These are phyloP conservation scores for Mycena albidolilacea DNA, from an alignment of 768 basidiomycete species.

Conservation along the genomic window DNA sequence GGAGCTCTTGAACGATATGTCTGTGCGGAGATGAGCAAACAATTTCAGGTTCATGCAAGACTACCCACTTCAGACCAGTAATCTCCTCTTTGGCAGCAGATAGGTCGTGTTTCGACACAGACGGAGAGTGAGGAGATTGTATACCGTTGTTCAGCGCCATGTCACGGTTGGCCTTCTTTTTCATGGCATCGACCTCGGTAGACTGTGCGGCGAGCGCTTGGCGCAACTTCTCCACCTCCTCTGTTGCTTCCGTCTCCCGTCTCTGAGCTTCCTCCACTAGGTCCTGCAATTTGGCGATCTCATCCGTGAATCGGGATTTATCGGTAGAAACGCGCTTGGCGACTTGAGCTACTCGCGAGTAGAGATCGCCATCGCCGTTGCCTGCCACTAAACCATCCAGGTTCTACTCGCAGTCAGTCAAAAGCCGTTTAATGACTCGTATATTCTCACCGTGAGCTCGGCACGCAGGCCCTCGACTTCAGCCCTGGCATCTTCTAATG, in stretches of 20 bases:
- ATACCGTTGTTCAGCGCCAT: slow-evolving; percentile 60
- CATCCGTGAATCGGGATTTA: slow-evolving; percentile 65
- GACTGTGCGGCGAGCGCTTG: slow-evolving; percentile 53
- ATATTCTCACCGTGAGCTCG: slow-evolving; percentile 77
- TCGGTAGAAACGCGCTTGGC: slow-evolving; percentile 66
- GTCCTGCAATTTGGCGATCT: slow-evolving; percentile 69
- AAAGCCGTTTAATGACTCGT: slow-evolving; percentile 2
- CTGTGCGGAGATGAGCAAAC: slow-evolving; percentile 52
- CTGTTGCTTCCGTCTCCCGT: slow-evolving; percentile 41
- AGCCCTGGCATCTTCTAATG: slow-evolving; percentile 90
- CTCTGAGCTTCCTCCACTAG: slow-evolving; percentile 58
- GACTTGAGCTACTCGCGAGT: slow-evolving; percentile 63
- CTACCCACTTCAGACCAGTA: slow-evolving; percentile 82
- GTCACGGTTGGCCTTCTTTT: slow-evolving; percentile 76
- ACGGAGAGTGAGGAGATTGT: slow-evolving; percentile 49
- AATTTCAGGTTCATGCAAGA: not conserved
- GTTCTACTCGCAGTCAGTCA: slow-evolving; percentile 60
- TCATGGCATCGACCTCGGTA: slow-evolving; percentile 68
- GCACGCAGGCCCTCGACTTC: slow-evolving; percentile 87
- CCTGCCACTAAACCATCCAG: slow-evolving; percentile 71
- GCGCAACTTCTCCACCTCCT: slow-evolving; percentile 45
- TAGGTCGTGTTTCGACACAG: slow-evolving; percentile 67
- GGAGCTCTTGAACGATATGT: slow-evolving; percentile 90
- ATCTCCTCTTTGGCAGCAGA: slow-evolving; percentile 75
- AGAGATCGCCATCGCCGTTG: slow-evolving; percentile 55